These are phyloP conservation scores for Teratosphaeria pseudoeucalypti DNA, from an alignment of 2,329 filamentous ascomycete species.

Conservation along the genomic window DNA sequence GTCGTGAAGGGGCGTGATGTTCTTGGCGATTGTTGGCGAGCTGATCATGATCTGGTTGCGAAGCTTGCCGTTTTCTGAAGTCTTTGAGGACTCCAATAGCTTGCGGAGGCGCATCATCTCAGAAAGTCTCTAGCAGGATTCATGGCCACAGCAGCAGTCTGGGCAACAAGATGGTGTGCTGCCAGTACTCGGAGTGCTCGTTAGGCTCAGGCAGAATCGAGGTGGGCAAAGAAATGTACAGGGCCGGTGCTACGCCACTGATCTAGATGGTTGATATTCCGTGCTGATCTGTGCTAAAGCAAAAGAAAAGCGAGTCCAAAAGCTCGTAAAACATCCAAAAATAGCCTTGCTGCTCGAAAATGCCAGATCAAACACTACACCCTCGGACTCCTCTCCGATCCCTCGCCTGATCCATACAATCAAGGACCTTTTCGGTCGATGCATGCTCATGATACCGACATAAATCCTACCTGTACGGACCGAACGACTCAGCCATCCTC, in stretches of 20 bases:
- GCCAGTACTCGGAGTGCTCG: not conserved
- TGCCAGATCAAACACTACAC: not conserved
- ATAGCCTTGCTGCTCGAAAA: not conserved
- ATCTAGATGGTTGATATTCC: no score
- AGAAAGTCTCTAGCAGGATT: not conserved
- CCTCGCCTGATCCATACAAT: not conserved
- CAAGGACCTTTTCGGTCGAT: not conserved
- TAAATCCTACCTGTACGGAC: not conserved
- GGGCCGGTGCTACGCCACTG: no score
- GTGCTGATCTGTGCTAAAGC: no score
- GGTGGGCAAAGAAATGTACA: not conserved
- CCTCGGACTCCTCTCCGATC: not conserved
- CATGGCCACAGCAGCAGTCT: not conserved
- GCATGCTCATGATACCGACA: not conserved
- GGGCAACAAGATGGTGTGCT: not conserved
- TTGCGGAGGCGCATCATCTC: not conserved
- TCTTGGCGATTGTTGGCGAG: slow-evolving; percentile 6
- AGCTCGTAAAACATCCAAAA: not conserved
- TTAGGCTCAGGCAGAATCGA: not conserved
- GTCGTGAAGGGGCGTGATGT: not conserved
- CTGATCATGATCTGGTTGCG: slow-evolving; percentile 6
- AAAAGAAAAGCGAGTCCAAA: not conserved
- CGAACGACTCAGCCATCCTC: not conserved
- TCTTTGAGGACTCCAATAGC: not conserved
- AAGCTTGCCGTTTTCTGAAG: not conserved